Evolutionary conservation across 495 filamentous ascomycete species (phyloP).

Genomic region (Beverwykella pulmonaria): DNA sequence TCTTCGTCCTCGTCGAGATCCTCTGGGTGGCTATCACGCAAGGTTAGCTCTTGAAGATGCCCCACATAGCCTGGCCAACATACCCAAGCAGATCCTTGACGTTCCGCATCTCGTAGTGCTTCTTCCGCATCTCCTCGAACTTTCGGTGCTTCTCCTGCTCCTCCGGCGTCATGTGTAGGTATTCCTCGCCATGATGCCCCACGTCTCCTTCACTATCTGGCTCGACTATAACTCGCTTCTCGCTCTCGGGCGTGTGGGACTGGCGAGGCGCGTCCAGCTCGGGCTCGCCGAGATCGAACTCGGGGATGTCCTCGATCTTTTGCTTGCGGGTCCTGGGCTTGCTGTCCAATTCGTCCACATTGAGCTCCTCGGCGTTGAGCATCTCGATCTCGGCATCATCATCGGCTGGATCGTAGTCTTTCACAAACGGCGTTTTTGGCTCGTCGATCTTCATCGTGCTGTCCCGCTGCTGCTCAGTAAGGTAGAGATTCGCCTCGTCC

Average conservation of each 20-base stretch:
- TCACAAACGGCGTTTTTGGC: slow-evolving; percentile 94
- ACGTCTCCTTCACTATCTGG: slow-evolving; percentile 54
- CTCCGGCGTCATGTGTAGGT: slow-evolving; percentile 68
- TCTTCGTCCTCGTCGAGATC: slow-evolving; percentile 44
- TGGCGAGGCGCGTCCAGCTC: slow-evolving; percentile 54
- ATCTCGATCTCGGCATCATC: slow-evolving; percentile 72
- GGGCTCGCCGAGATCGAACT: slow-evolving; percentile 90
- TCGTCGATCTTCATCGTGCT: slow-evolving; percentile 98
- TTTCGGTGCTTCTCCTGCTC: slow-evolving; percentile 84
- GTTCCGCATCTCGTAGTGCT: slow-evolving; percentile 98
- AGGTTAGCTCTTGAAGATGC: slow-evolving; percentile 3
- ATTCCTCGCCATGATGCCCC: slow-evolving; percentile 59
- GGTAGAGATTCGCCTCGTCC: slow-evolving; percentile 96
- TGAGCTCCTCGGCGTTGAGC: slow-evolving; percentile 59
- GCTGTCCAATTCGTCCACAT: slow-evolving; percentile 69
- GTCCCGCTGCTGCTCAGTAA: slow-evolving; percentile 92
- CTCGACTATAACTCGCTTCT: slow-evolving; percentile 79
- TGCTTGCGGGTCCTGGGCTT: slow-evolving; percentile 50
- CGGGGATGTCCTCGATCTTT: slow-evolving; percentile 81
- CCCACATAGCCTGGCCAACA: background rate
- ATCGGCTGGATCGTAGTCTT: slow-evolving; percentile 84
- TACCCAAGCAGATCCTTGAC: slow-evolving; percentile 86
- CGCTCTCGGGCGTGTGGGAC: slow-evolving; percentile 54
- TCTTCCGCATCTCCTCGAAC: slow-evolving; percentile 90
- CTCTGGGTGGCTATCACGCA: slow-evolving; percentile 41